Evolutionary conservation across 495 filamentous ascomycete species (phyloP), one percentile per base, ranked within the genome.

Genomic region (Penicillium ochrochloron): DNA sequence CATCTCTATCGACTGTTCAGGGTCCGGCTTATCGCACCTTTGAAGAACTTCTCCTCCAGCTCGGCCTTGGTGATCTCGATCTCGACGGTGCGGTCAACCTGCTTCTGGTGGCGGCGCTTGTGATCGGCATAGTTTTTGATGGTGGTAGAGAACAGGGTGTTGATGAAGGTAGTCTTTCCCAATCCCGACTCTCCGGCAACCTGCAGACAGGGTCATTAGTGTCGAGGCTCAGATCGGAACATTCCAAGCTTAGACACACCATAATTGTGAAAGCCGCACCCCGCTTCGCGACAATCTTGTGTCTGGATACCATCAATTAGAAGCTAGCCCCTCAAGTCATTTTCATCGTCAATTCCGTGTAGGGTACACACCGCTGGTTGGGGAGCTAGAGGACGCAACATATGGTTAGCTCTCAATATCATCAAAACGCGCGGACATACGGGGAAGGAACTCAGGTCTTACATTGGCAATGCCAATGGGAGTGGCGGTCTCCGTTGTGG

Each of bases 111-210:
- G 70, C 95, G 91, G 78, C 92, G 90, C 83, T 95, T 93, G 86
- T 99, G 95, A 77, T 99, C 95, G 83, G 95, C 94, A 77, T 99
- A 99, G 86, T 98, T 99, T 85, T 99, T 99, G 86, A 99, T 99
- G 70, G 95, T 99, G 64, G 95, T 99, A 55, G 95, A 98, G 84
- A 99, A 99, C 37, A 99, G 87, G 57, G 95, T 99, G 88, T 99
- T 99, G 88, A 99, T 97, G 83, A 99, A 99, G 65, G 95, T 99
- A 17, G 95, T 99, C 87, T 99, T 99, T 82, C 95, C 95, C 69
- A 99, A 81, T 67, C 95, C 95, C 69, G 96, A 98, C 84, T 99
- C 95, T 79, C 95, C 95, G 83, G 96, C 95, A 81, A 97, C 92
- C 92, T 96, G 69, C 57, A 57, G 35, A 60, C 44, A 48, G 34